Evolutionary conservation across 371 early-diverging fungal genomes (phyloP), one percentile per base, ranked within the genome.

Genomic region (Lichtheimia ramosa): DNA sequence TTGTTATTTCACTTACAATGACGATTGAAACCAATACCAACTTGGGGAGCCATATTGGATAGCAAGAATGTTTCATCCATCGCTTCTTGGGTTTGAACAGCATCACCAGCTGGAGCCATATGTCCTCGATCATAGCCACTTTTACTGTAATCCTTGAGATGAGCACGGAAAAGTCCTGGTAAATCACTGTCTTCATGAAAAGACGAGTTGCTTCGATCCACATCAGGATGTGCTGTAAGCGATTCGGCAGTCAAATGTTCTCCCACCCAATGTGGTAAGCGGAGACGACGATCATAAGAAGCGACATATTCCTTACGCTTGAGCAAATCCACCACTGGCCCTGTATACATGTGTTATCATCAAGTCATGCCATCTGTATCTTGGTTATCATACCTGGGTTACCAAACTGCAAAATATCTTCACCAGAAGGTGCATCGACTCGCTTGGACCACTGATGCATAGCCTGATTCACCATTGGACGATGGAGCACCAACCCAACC

Each of bases 81-180:
- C 2, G 86, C 79, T n/a, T 63, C 65, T 62, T 87, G 81, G 8
- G 82, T 73, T 51, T 58, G 58, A 58, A 86, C 83, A 56, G 86
- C 87, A 58, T 93, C 90, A 0, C 81, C 91, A 2, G 92, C 92
- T 18, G 92, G 92, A 5, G 78, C 90, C 86, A 87, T 82, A 60
- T 92, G 93, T 43, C 92, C 92, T 56, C 93, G 87, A 68, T 92
- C 92, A 68, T 86, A 93, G 6, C 92, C 92, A 41, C 89, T 88
- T 15, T 76, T 59, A 49, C 73, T 64, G 58, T 92, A 92, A 67
- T 91, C 92, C 10, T 66, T 69, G 3, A 90, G 77, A 52, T 65
- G 75, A 1, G 84, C 85, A 43, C 83, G 81, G 75, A 89, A 91
- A 12, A 77, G 56, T 0, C 66, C 69, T 7, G 91, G 91, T 23